Base-by-base conservation (phyloP, 805 yeast genomes). In the Metschnikowia chrysomelidarum region DNA sequence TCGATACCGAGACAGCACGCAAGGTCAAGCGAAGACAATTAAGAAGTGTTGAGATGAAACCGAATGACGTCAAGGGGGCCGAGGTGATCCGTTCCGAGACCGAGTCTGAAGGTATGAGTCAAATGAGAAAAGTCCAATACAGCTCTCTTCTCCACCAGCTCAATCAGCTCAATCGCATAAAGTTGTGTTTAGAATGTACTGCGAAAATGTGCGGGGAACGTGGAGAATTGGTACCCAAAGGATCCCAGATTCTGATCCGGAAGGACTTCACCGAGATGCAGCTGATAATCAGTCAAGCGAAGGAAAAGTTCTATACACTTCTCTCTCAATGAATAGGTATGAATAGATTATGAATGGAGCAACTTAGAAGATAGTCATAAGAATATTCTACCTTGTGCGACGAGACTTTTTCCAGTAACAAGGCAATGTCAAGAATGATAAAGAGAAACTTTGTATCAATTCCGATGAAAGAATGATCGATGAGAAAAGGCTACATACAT, bases 181-280 rank as follows among this genome's bases (percentile, higher is more conserved):
- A 46, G 28, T 43, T 62, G 32, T 64, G 70, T 32, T 44, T 64
- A 15, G 57, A 56, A 24, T 64, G 70, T 36, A 49, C 53, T 19
- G 43, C 44, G 16, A 40, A 48, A 31, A 41, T 48, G 30, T 50
- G 55, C 21, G 54, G 54, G 5, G 40, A 46, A 22, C 38, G 43
- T 11, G 47, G 47, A 6, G 50, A 38, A 19, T 25, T 28, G 17
- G 48, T 49, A 5, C 58, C 63, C 1, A 44, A 41, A 8, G 57
- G 54, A 6, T 54, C 60, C 1, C 30, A 28, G 9, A 41, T 59
- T 20, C 41, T 54, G 24, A 47, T 53, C 26, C 56, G 51, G 29
- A 28, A 31, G 14, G 44, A 37, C 19, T 58, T 59, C 13, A 40
- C 43, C 4, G 51, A 49, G 10, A 49, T 59, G 54, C 44, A 42